Evolutionary conservation across 73 alveolate species (phyloP), one percentile per base, ranked within the genome.

Genomic region (Paramecium primaurelia): DNA sequence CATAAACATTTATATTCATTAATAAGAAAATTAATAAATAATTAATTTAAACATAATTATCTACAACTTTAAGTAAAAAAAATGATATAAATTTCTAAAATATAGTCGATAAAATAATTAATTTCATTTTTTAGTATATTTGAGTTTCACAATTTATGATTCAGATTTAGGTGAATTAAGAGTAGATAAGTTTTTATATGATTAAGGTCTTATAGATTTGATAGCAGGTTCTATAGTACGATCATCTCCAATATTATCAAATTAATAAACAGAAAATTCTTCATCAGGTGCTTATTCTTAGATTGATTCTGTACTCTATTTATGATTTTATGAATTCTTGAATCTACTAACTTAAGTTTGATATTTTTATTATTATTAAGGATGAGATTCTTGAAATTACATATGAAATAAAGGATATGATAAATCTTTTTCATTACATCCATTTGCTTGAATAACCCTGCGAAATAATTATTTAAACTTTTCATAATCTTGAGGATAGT

Each of bases 401-500:
- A 54, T 18, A 54, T 54, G 69, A 22, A 54, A 54, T 18, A 64
- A 34, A 28, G 84, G 51, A 26, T 64, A 64, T 14, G 47, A 32
- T 11, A 64, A 14, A 32, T 64, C 84, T 16, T 64, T 64, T 34
- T 64, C 84, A 2, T 28, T 64, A 28, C 2, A 64, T 34, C 84
- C 84, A 9, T 20, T 32, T 28, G 47, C 42, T 34, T 64, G 26
- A 25, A 64, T 64, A 16, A 36, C 3, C 30, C 14, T 80, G 9
- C 75, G 37, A 20, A 80, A 80, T 44, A 80, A 49, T 25, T 45
- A 42, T 25, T 36, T 40, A 16, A 26, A 80, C 22, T 80, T 47
- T 14, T 80, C 91, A 80, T 80, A 80, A 16, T 80, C 73, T 14
- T 28, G 4, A 12, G 91, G 91, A 42, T 6, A 80, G 10, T 80